Conservation (phyloP, 306 rosid species). For the Lathyrus tuberosus region DNA sequence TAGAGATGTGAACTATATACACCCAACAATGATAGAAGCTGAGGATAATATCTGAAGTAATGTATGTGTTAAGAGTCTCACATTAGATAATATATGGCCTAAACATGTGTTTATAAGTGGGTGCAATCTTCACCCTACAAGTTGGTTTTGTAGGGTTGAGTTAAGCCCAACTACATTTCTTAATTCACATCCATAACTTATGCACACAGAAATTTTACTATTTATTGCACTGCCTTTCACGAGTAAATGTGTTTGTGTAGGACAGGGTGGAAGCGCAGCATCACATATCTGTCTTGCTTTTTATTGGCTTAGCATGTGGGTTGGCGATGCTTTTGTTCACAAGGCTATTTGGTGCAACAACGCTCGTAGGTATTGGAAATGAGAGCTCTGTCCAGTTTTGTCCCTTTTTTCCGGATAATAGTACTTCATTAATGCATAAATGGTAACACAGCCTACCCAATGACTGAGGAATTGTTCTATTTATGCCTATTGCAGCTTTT, state of each 20-base stretch:
- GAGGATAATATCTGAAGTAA: background rate
- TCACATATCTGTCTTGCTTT: constrained; percentile 62
- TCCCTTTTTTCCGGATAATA: constrained; percentile 21
- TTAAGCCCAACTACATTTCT: too few species aligned
- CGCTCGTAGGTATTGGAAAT: constrained; percentile 66
- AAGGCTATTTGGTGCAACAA: constrained; percentile 63
- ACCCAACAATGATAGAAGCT: background rate
- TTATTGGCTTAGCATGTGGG: constrained; percentile 83
- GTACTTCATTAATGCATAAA: constrained; percentile 29
- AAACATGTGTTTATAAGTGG: too few species aligned
- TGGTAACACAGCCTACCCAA: constrained; percentile 38
- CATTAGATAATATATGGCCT: too few species aligned
- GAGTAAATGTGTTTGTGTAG: constrained; percentile 52
- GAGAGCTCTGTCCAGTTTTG: constrained; percentile 20
- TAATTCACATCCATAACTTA: constrained; percentile 10
- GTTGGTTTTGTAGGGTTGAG: too few species aligned
- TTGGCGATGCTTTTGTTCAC: constrained; percentile 71
- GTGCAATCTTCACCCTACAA: too few species aligned
- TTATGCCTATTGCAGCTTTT: constrained; percentile 65
- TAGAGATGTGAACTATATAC: background rate
- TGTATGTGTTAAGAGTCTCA: background rate
- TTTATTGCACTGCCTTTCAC: constrained; percentile 17
- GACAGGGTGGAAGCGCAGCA: constrained; percentile 85
- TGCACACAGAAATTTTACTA: constrained; percentile 2
- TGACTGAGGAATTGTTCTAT: constrained; percentile 45